Evolutionary conservation across 495 filamentous ascomycete genomes (phyloP).

Genomic region (Annulohypoxylon bovei): DNA sequence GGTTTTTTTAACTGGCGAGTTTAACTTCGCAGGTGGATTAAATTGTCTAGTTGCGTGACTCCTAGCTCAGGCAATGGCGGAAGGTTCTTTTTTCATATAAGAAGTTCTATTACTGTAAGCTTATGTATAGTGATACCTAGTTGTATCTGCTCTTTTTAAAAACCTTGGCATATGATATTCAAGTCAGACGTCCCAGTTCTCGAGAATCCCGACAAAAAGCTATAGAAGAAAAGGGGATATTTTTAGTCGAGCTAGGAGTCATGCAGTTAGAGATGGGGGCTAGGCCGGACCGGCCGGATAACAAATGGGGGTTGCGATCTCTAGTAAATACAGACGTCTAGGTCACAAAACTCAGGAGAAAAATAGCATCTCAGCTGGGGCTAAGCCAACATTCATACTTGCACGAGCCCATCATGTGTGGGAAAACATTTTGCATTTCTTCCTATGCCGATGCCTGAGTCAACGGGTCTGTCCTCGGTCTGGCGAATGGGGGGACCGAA

Average conservation of each 20-base stretch:
- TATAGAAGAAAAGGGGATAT: no score
- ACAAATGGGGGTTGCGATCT: background rate
- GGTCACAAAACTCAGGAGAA: background rate
- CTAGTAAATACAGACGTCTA: background rate
- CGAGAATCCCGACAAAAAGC: no score
- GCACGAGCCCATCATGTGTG: background rate
- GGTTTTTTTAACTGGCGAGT: background rate
- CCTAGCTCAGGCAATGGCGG: no score
- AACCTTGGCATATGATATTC: no score
- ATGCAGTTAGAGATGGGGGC: no score
- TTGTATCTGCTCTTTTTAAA: no score
- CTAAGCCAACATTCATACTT: background rate
- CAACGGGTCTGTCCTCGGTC: background rate
- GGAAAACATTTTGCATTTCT: slow-evolving; percentile 23
- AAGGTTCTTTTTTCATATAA: no score
- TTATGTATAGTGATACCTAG: no score
- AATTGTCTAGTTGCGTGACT: background rate
- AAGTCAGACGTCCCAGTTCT: no score
- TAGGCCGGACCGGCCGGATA: no score
- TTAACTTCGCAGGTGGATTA: background rate
- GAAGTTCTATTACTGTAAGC: no score
- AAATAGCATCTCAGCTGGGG: background rate
- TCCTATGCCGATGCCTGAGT: slow-evolving; percentile 23
- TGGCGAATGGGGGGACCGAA: background rate
- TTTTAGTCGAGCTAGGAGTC: background rate